These are phyloP conservation scores for Lepidopterella palustris DNA, from an alignment of 495 filamentous ascomycete genomes.

Conservation along the genomic window DNA sequence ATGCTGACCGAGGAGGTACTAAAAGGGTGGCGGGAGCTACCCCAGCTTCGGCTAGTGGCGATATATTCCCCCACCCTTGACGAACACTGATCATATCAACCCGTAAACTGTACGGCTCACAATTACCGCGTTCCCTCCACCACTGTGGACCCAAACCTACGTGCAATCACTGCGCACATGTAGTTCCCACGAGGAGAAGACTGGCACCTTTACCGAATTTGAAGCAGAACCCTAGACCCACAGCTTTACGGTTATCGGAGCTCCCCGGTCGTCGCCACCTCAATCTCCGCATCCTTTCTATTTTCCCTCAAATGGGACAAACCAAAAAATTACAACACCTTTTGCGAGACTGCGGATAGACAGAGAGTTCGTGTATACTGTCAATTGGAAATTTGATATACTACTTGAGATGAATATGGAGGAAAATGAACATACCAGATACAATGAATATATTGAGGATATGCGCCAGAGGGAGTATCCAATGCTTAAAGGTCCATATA, in stretches of 20 bases:
- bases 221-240: neutral
- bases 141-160: too few species aligned
- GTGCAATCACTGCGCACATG: too few species aligned
- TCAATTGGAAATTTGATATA: neutral
- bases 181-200: neutral
- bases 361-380: neutral
- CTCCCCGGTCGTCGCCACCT: constrained; percentile 18
- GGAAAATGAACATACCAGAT: constrained; percentile 12
- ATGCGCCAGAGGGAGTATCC: constrained; percentile 74
- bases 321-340: neutral
- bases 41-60: too few species aligned
- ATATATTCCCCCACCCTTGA: too few species aligned
- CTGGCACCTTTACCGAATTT: neutral
- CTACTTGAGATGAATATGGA: constrained; percentile 12
- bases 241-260: constrained; percentile 19
- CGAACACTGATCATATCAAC: too few species aligned
- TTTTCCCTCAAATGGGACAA: constrained; percentile 15
- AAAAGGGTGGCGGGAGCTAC: too few species aligned
- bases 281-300: constrained; percentile 15
- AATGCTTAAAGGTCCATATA: constrained; percentile 66
- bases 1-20: too few species aligned
- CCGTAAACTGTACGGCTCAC: too few species aligned
- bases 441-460: constrained; percentile 45
- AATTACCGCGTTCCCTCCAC: too few species aligned
- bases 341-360: constrained; percentile 21